phyloP scores from a whole-genome alignment of 768 basidiomycete species.

The Mycena maculata region DNA sequence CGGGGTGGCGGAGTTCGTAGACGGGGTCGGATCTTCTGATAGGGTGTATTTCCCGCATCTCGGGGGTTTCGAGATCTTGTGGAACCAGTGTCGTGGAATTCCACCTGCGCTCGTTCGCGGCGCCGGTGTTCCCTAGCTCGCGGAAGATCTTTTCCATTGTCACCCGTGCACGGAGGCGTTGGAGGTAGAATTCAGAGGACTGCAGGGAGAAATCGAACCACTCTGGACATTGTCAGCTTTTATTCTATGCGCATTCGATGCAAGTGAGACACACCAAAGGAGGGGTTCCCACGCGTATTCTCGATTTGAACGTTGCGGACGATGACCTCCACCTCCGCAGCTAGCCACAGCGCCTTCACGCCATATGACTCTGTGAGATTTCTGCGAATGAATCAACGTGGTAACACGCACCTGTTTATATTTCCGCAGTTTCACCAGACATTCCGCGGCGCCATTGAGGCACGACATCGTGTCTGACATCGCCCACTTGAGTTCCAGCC shows the following conservation, averaged over 20 bases:
- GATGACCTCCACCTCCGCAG: conserved; percentile 42
- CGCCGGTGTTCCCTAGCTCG: conserved; percentile 48
- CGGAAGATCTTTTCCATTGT: conserved; percentile 41
- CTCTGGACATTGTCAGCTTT: background rate
- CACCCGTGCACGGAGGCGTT: conserved; percentile 40
- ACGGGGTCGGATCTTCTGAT: conserved; percentile 7
- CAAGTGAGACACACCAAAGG: conserved; percentile 28
- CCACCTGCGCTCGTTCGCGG: conserved; percentile 45
- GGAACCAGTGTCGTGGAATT: conserved; percentile 32
- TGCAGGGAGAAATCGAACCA: conserved; percentile 16
- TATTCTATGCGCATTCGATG: too few species aligned
- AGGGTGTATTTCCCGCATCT: conserved; percentile 18
- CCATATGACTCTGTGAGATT: background rate
- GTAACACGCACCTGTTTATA: conserved; percentile 9
- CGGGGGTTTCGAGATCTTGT: conserved; percentile 23
- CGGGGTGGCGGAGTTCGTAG: conserved; percentile 44
- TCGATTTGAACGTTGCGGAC: conserved; percentile 39
- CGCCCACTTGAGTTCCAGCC: background rate
- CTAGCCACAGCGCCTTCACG: conserved; percentile 48
- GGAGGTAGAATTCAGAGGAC: conserved; percentile 31
- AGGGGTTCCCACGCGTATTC: conserved; percentile 4
- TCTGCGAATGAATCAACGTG: too few species aligned
- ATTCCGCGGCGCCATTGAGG: conserved; percentile 18
- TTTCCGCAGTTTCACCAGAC: background rate
- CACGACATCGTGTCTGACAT: conserved; percentile 12